Conservation (phyloP, 2,329 filamentous ascomycete genomes). For the Alternaria alternata region DNA sequence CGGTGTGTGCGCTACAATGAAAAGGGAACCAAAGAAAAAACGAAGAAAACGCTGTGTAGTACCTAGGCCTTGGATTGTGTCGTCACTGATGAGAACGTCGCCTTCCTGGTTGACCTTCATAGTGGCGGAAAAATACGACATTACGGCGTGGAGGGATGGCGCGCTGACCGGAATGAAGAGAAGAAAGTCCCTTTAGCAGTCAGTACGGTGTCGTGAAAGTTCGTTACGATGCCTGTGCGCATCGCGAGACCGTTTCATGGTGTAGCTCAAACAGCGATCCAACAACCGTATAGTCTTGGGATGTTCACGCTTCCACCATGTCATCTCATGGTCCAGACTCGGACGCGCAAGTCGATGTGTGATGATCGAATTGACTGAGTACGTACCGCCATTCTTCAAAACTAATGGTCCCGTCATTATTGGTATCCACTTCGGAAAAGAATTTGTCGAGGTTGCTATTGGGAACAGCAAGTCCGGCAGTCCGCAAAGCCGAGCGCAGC, state of each 20-base stretch:
- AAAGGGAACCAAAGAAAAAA: slow-evolving; percentile 77
- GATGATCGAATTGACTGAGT: background rate
- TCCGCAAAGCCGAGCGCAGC: slow-evolving; percentile 78
- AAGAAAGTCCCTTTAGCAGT: slow-evolving; percentile 74
- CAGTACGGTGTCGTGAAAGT: slow-evolving; percentile 11
- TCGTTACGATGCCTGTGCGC: background rate
- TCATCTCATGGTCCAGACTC: background rate
- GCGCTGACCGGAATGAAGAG: slow-evolving; percentile 80
- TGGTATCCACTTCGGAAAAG: slow-evolving; percentile 87
- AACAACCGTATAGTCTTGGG: background rate
- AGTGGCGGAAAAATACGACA: slow-evolving; percentile 91
- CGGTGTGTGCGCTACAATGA: slow-evolving; percentile 68
- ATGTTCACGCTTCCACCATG: background rate
- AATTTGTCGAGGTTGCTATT: slow-evolving; percentile 81
- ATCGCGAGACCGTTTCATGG: background rate
- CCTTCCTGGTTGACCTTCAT: slow-evolving; percentile 92
- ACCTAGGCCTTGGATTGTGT: slow-evolving; percentile 93
- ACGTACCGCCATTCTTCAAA: slow-evolving; percentile 97
- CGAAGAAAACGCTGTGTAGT: slow-evolving; percentile 74
- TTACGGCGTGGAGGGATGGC: slow-evolving; percentile 78
- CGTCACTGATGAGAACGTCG: slow-evolving; percentile 90
- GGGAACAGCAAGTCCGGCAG: slow-evolving; percentile 80
- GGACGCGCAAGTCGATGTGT: too few relatives aligned
- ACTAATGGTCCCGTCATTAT: slow-evolving; percentile 84
- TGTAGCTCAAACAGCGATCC: background rate